phyloP scores from a whole-genome alignment of 495 filamentous ascomycete genomes.

The Tetracladium marchalianum region DNA sequence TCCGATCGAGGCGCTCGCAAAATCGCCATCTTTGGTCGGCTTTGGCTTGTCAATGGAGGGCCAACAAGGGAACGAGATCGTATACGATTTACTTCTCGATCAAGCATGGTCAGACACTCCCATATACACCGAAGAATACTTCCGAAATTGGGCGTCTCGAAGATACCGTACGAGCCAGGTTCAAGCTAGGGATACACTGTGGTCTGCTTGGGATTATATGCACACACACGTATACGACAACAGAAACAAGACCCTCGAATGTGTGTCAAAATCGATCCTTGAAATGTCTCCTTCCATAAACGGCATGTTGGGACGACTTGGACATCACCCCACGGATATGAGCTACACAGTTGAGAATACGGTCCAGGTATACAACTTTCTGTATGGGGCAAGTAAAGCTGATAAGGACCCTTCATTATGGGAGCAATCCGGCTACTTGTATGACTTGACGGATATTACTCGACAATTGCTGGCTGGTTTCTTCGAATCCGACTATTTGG shows the following conservation, averaged over 20 bases:
- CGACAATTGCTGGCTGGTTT: conserved; percentile 40
- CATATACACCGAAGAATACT: conserved; percentile 35
- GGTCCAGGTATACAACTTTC: conserved; percentile 30
- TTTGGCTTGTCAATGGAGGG: conserved; percentile 40
- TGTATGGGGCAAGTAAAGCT: conserved; percentile 27
- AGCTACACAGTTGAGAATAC: conserved; percentile 33
- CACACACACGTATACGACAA: conserved; percentile 42
- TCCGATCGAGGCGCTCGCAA: conserved; percentile 31
- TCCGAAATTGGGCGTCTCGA: conserved; percentile 34
- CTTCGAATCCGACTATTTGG: conserved; percentile 31
- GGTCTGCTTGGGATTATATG: conserved; percentile 37
- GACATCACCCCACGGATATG: conserved; percentile 31
- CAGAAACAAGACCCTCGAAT: conserved; percentile 28
- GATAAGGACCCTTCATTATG: conserved; percentile 27
- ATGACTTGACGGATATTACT: conserved; percentile 42
- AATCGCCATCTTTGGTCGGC: conserved; percentile 31
- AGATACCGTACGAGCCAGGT: conserved; percentile 29
- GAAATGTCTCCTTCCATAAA: conserved; percentile 32
- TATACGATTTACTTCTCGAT: conserved; percentile 40
- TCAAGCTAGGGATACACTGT: conserved; percentile 26
- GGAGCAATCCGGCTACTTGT: conserved; percentile 33
- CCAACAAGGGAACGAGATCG: conserved; percentile 46
- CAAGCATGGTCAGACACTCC: conserved; percentile 37
- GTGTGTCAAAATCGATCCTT: conserved; percentile 38
- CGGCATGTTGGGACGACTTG: conserved; percentile 28